Evolutionary conservation across 2,329 filamentous ascomycete species (phyloP), one percentile per base, ranked within the genome.

Genomic region (Aspergillus hortae): DNA sequence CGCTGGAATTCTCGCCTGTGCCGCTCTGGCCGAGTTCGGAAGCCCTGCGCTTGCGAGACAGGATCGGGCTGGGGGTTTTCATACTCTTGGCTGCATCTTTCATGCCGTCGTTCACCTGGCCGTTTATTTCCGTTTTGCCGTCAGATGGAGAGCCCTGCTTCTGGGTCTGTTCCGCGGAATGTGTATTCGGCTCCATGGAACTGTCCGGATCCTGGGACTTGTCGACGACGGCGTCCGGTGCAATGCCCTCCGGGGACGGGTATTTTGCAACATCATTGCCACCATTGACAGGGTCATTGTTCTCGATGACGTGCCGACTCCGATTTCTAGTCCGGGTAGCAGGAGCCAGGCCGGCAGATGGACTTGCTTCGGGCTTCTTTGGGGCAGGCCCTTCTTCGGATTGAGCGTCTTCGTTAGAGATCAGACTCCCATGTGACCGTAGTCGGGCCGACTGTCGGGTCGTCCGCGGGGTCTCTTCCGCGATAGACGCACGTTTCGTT

Each of bases 361-460:
- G 58, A 41, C 56, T 62, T 23, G 53, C 38, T 36, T 61, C 57
- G 23, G 49, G 42, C n/a, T 45, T 42, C 30, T 60, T 61, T 10
- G 48, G 12, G 14, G 36, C 21, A 15, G 21, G 32, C 4, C 30
- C 33, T 33, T 43, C 42, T n/a, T 58, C 56, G 3, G 58, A 42
- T 3, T 53, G 48, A 12, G 43, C 56, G 33, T 61, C 56, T 17
- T 64, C 59, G n/a, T 53, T 49, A 11, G 55, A 52, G 33, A 54
- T 48, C n/a, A 55, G 48, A 27, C 61, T 55, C 19, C 49, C 53
- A 35, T 60, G 59, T 5, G 61, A 57, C 52, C 63, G 68, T 12
- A 69, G 54, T 51, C 69, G 64, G 30, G 68, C 62, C 12, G 70
- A 72, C 53, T 67, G 64, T 41, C 70, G 64, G 17, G 68, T 69